Conservation (phyloP, 2,329 filamentous ascomycete species). For the Septoria petroselini region DNA sequence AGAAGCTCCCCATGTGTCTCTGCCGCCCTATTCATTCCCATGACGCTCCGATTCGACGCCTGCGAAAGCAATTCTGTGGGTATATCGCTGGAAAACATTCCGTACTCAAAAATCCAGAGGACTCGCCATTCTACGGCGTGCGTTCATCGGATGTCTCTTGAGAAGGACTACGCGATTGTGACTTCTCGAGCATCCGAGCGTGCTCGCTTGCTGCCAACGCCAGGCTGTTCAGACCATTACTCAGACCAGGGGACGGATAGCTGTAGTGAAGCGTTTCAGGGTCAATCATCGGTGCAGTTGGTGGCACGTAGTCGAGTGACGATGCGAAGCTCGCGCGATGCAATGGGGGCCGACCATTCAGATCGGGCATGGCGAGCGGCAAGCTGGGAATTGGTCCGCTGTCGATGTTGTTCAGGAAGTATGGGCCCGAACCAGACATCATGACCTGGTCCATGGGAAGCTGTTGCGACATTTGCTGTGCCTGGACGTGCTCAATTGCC, state of each 20-base stretch:
- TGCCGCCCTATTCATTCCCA: not conserved
- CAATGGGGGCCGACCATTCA: slow-evolving; percentile 33
- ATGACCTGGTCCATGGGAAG: slow-evolving; percentile 30
- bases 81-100: slow-evolving; percentile 21
- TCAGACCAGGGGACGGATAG: slow-evolving; percentile 40
- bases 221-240: slow-evolving; percentile 40
- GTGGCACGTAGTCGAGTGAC: slow-evolving; percentile 37
- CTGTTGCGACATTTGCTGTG: slow-evolving; percentile 24
- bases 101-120: slow-evolving; percentile 7
- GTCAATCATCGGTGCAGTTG: slow-evolving; percentile 33
- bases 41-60: slow-evolving; percentile 6
- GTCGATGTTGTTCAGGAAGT: slow-evolving; percentile 36
- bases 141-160: slow-evolving; percentile 21
- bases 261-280: slow-evolving; percentile 37
- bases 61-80: slow-evolving; percentile 17
- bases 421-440: slow-evolving; percentile 34
- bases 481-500: slow-evolving; percentile 20
- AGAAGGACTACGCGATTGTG: slow-evolving; percentile 27
- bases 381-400: slow-evolving; percentile 37
- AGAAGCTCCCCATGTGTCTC: not conserved
- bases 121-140: slow-evolving; percentile 13
- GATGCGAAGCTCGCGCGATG: slow-evolving; percentile 35
- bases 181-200: slow-evolving; percentile 35
- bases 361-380: slow-evolving; percentile 37
- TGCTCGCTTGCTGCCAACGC: slow-evolving; percentile 40